Evolutionary conservation across 2,329 filamentous ascomycete genomes (phyloP).

Genomic region (Microdochium nivale): DNA sequence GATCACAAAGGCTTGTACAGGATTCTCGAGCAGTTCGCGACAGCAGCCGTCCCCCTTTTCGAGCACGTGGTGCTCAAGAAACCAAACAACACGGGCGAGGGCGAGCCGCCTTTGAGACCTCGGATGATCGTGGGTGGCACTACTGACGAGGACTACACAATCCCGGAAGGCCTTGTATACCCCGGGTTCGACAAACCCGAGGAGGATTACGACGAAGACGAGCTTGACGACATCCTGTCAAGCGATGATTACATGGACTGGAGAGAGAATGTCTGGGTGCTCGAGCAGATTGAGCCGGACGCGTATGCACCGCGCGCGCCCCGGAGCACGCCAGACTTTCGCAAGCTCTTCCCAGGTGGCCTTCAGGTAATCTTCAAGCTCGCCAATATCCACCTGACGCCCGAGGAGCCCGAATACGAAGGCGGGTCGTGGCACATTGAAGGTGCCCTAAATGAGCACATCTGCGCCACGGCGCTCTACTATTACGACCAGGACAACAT

Average conservation of each 20-base stretch:
- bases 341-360: conserved; percentile 18
- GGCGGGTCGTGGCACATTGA: conserved; percentile 49
- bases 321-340: conserved; percentile 13
- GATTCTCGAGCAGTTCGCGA: conserved; percentile 31
- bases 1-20: conserved; percentile 27
- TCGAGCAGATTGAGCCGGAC: conserved; percentile 11
- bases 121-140: conserved; percentile 2
- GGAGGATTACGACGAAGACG: conserved; percentile 3
- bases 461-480: conserved; percentile 54
- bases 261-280: conserved; percentile 2
- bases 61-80: conserved; percentile 16
- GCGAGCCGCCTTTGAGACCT: conserved; percentile 1
- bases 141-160: conserved; percentile 4
- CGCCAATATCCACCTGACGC: conserved; percentile 50
- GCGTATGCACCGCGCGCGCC: conserved; percentile 3
- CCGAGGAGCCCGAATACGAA: conserved; percentile 43
- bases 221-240: not conserved
- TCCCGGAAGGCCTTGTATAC: conserved; percentile 11
- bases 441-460: conserved; percentile 51
- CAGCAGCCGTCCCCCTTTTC: conserved; percentile 34
- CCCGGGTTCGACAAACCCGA: conserved; percentile 1
- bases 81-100: not conserved
- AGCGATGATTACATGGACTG: conserved; percentile 6
- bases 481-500: conserved; percentile 56
- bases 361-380: conserved; percentile 59